phyloP scores from a whole-genome alignment of 352 stramenopile genomes.

The Globisporangium polare region DNA sequence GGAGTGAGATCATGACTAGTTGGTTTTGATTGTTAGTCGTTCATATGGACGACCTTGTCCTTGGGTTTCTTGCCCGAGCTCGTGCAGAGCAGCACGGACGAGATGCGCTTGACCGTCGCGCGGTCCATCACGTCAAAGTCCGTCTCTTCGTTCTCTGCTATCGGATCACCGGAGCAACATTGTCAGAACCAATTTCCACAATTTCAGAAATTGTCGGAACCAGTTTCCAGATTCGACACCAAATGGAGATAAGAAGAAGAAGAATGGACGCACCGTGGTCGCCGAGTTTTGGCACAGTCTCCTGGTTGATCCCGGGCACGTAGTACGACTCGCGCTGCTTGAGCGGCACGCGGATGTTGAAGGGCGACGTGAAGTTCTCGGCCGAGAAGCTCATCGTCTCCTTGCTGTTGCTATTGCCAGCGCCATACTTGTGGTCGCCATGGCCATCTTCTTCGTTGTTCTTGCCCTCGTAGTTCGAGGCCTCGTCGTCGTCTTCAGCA shows the following conservation, averaged over 20 bases:
- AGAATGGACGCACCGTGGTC: conserved; percentile 29
- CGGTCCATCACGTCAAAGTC: conserved; percentile 79
- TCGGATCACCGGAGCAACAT: too few relatives aligned
- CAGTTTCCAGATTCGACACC: background rate
- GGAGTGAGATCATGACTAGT: background rate
- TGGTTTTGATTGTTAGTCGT: background rate
- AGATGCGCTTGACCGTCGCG: conserved; percentile 73
- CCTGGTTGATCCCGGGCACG: conserved; percentile 42
- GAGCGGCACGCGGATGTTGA: conserved; percentile 63
- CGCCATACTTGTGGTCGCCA: background rate
- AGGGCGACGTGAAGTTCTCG: conserved; percentile 69
- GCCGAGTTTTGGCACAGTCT: conserved; percentile 16
- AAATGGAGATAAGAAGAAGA: background rate
- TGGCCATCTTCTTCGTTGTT: conserved; percentile 5
- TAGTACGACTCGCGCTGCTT: conserved; percentile 59
- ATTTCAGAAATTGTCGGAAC: background rate
- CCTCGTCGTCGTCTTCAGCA: conserved; percentile 1
- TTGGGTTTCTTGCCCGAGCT: conserved; percentile 56
- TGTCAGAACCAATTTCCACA: too few relatives aligned
- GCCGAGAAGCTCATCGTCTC: conserved; percentile 25
- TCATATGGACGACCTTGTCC: conserved; percentile 4
- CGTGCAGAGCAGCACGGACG: conserved; percentile 61
- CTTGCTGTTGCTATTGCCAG: conserved; percentile 3
- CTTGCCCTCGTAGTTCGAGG: conserved; percentile 11
- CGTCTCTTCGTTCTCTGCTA: conserved; percentile 44